Conservation (phyloP, 164 flowering plant genomes). For the Malania oleifera region DNA sequence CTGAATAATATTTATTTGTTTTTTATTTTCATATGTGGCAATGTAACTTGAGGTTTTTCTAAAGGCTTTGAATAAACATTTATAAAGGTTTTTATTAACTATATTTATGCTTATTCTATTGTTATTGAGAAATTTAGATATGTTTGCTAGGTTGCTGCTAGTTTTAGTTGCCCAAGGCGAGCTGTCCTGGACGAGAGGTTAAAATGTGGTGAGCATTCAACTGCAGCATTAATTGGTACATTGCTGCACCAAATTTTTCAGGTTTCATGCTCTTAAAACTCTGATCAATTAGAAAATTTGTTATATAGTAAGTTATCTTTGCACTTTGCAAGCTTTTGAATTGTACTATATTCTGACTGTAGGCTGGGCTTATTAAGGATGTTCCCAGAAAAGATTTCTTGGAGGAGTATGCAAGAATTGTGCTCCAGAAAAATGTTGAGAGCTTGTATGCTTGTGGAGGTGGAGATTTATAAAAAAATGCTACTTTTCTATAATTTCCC, state of each 20-base stretch:
- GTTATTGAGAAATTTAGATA: slow-evolving; percentile 1
- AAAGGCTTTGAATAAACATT: neutral
- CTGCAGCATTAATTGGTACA: slow-evolving; percentile 79
- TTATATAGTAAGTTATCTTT: neutral
- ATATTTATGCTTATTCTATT: slow-evolving; percentile 7
- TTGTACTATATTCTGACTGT: slow-evolving; percentile 14
- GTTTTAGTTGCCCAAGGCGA: slow-evolving; percentile 84
- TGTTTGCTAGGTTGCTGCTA: slow-evolving; percentile 69
- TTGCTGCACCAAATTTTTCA: slow-evolving; percentile 93
- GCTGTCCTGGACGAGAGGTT: slow-evolving; percentile 89
- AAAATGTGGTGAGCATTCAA: slow-evolving; percentile 56
- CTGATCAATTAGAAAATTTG: neutral
- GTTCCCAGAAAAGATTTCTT: slow-evolving; percentile 54
- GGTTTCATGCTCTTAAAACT: slow-evolving; percentile 36
- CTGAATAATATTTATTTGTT: neutral
- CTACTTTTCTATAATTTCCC: neutral
- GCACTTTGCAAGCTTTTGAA: neutral
- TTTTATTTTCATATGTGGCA: neutral
- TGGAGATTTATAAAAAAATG: slow-evolving; percentile 20
- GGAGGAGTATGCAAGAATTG: slow-evolving; percentile 59
- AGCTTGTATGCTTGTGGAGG: slow-evolving; percentile 95
- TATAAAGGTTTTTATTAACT: neutral
- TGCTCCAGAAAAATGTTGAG: slow-evolving; percentile 73
- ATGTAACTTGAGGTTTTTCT: neutral
- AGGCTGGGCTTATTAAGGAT: slow-evolving; percentile 80